These are phyloP conservation scores for Salix arbutifolia DNA, from an alignment of 345 rosid species.

Conservation along the genomic window DNA sequence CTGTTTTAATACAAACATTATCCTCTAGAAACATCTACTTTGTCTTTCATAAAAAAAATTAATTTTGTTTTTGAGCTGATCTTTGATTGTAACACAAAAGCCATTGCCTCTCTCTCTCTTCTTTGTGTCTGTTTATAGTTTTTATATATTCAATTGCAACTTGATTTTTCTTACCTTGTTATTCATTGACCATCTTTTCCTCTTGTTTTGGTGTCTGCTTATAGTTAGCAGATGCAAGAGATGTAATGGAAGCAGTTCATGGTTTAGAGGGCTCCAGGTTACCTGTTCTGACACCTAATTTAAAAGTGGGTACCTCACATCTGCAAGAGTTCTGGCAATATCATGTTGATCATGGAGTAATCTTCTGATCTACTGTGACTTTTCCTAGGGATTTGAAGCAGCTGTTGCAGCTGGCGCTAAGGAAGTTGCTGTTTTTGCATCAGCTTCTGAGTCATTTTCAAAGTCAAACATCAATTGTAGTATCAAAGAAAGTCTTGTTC, in stretches of 20 bases:
- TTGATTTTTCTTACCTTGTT: not conserved
- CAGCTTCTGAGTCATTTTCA: constrained; percentile 78
- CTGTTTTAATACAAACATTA: not conserved
- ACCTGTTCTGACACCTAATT: constrained; percentile 71
- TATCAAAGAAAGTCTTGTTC: constrained; percentile 67
- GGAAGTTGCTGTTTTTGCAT: constrained; percentile 75
- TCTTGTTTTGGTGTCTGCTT: not conserved
- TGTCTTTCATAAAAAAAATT: no score
- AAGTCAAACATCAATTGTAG: constrained; percentile 74
- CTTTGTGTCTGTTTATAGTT: not conserved
- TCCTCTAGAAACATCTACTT: not conserved
- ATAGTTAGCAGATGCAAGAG: constrained; percentile 70
- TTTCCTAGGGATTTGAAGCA: constrained; percentile 62
- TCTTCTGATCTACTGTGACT: constrained; percentile 15
- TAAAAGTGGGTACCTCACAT: constrained; percentile 39
- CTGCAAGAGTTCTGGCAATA: not conserved
- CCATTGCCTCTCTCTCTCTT: not conserved
- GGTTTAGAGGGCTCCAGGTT: constrained; percentile 44
- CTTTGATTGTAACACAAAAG: not conserved
- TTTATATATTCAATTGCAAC: not conserved
- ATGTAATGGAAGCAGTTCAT: constrained; percentile 55
- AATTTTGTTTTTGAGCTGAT: not conserved
- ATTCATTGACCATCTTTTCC: not conserved
- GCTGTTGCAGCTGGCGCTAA: constrained; percentile 76
- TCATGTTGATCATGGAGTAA: not conserved